phyloP scores from a whole-genome alignment of 148 eudicot genomes.

The Silene latifolia region DNA sequence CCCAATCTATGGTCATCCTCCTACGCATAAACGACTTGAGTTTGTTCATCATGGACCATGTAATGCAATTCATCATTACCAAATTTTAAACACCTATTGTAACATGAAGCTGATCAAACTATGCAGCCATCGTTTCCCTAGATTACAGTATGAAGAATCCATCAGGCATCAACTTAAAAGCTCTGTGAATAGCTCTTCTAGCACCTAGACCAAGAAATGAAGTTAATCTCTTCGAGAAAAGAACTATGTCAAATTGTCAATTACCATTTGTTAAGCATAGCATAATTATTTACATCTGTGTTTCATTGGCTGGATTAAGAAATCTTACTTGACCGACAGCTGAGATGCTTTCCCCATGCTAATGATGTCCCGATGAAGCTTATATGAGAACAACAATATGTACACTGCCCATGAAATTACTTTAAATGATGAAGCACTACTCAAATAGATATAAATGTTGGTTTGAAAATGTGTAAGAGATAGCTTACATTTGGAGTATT shows the following conservation, averaged over 20 bases:
- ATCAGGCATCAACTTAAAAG: not conserved
- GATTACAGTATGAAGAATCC: not conserved
- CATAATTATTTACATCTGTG: not conserved
- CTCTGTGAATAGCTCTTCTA: not conserved
- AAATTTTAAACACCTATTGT: not conserved
- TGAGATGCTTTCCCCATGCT: constrained; percentile 36
- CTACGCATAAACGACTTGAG: not conserved
- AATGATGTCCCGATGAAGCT: constrained; percentile 62
- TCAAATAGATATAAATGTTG: constrained; percentile 11
- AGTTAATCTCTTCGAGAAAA: not conserved
- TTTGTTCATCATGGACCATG: not conserved
- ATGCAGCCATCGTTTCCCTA: not conserved
- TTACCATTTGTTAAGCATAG: not conserved
- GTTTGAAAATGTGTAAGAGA: constrained; percentile 11
- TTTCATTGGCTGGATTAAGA: not conserved
- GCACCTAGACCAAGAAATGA: not conserved
- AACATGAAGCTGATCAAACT: constrained; percentile 1
- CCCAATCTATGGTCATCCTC: not conserved
- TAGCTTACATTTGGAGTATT: constrained; percentile 76
- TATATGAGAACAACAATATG: constrained; percentile 64
- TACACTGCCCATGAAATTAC: constrained; percentile 48
- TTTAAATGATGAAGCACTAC: not conserved
- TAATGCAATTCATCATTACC: not conserved
- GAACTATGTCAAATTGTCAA: constrained; percentile 1
- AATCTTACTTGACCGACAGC: constrained; percentile 64